Evolutionary conservation across 202 grass and related monocot species (phyloP).

Genomic region (Panicum virgatum): DNA sequence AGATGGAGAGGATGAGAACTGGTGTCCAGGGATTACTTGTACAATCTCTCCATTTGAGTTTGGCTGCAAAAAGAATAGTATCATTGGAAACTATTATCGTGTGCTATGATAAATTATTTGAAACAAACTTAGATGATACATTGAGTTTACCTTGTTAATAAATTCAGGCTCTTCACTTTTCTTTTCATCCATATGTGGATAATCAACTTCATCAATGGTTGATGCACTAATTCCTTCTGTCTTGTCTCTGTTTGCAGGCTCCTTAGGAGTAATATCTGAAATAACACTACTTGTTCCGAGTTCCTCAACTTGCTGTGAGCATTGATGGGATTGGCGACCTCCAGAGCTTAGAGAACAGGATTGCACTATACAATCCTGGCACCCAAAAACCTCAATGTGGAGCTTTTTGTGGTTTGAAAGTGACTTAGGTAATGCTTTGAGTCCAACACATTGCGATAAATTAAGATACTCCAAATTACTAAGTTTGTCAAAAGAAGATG

Average conservation of each 20-base stretch:
- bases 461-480: constrained; percentile 33
- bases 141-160: constrained; percentile 23
- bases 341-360: constrained; percentile 12
- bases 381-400: constrained; percentile 28
- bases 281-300: constrained; percentile 27
- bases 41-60: constrained; percentile 17
- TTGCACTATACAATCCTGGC: constrained; percentile 37
- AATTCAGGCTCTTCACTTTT: constrained; percentile 21
- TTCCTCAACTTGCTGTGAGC: constrained; percentile 28
- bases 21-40: constrained; percentile 3
- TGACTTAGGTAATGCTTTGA: constrained; percentile 22
- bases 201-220: not conserved
- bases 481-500: constrained; percentile 31
- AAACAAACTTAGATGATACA: not conserved
- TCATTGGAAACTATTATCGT: not conserved
- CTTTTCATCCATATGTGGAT: not conserved
- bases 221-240: not conserved
- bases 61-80: constrained; percentile 27
- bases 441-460: constrained; percentile 35
- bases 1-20: not conserved
- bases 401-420: constrained; percentile 19
- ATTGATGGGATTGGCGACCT: constrained; percentile 21
- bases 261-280: constrained; percentile 19
- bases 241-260: not conserved
- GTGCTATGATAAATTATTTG: not conserved